Evolutionary conservation across 305 asterid genomes (phyloP), one percentile per base, ranked within the genome.

Genomic region (Fraxinus dipetala): DNA sequence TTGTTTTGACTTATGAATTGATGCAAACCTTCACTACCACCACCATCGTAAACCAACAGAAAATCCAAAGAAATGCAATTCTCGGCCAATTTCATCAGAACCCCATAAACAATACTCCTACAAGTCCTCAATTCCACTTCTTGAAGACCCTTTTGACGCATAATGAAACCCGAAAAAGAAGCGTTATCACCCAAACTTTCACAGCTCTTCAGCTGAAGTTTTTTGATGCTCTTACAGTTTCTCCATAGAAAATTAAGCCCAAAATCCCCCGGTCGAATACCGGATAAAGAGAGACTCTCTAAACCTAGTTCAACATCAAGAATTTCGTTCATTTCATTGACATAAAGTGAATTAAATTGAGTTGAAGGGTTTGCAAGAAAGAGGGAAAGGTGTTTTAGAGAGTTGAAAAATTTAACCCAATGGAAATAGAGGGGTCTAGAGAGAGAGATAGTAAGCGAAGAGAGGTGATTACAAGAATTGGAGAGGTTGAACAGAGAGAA

Each of bases 11-110:
- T 84, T 2, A 92, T 77, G 89, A 95, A 95, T 35, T 87, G 93
- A 76, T 89, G 91, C 87, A 95, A 83, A 1, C 94, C 89, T 72
- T 90, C 92, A 56, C 85, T 90, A 70, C 90, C 86, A 5, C 95
- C 95, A 24, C 98, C 98, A 81, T 95, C 98, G 75, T 95, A 88
- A 30, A 95, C 73, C 84, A 89, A 26, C 22, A 95, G 43, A 22
- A 95, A 89, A 26, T 81, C 85, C 31, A 95, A 81, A 78, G 91
- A 86, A 80, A 76, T 82, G 56, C 79, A 89, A 70, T 67, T 75
- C n/a, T 89, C 93, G 6, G 90, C 84, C 31, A 95, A 83, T 67
- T 85, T 90, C 16, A 89, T 43, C 77, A 93, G 35, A 16, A 95
- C 88, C 8, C 90, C 84, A 79, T 89, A 91, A 72, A 85, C 87